Evolutionary conservation across 1,284 basidiomycete genomes (phyloP), one percentile per base, ranked within the genome.

Genomic region (Moniliella sp.): DNA sequence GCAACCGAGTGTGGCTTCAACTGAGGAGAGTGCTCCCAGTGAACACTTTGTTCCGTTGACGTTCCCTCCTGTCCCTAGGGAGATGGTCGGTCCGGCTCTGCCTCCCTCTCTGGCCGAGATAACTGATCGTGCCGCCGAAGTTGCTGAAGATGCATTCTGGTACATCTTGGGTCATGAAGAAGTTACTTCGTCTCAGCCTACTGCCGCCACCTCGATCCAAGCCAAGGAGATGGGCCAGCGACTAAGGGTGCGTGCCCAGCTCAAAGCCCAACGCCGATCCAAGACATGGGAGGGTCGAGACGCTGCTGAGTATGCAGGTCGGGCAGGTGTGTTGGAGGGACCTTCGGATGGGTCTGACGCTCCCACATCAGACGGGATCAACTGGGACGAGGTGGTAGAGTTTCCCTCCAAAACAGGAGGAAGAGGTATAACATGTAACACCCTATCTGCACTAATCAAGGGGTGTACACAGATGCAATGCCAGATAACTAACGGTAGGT

Each of bases 121-220:
- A 7, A 23, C 21, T 5, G 31, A 32, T 16, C 4, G 13, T 15
- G 31, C 31, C 13, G 26, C 31, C 14, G 2, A 15, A 5, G 1
- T 25, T 11, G 31, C 31, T 4, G 31, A 32, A 25, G 14, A 12
- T 1, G 10, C 26, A 5, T 32, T 32, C 31, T 32, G 31, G 31
- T 12, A 11, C 3, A 32, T 32, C 13, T 18, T 18, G 5, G 29
- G 29, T 7, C 18, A 21, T 5, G 18, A 18, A 3, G 11, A 18
- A 13, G 18, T 21, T 4, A n/a, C n/a, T n/a, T n/a, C n/a, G n/a
- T n/a, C n/a, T n/a, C n/a, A n/a, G n/a, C n/a, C n/a, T n/a, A n/a
- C n/a, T n/a, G n/a, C n/a, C n/a, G 21, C n/a, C 21, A n/a, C 21
- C n/a, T 7, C 8, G 8, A 23, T 7, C 21, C 21, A 23, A n/a